A percentile compares a stretch with the other conserved stretches of the same genome.
phyloP scores from a whole-genome alignment of 352 stramenopile species.

The Globisporangium sylvaticum region DNA sequence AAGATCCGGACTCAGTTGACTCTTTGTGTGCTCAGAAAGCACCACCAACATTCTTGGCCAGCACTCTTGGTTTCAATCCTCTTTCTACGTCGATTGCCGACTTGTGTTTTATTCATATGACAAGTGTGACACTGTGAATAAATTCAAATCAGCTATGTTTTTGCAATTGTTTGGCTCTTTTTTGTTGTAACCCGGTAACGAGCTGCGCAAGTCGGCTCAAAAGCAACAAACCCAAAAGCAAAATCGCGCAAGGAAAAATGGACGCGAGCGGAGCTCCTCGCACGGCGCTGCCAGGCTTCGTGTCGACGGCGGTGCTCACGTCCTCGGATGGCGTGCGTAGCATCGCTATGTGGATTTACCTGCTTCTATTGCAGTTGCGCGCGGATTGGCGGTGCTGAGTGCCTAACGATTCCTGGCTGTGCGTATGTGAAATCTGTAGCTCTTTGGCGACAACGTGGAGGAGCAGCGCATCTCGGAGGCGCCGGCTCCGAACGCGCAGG shows the following conservation, averaged over 20 bases:
- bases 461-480: slow-evolving; percentile 75
- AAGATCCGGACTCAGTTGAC: background rate
- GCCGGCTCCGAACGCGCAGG: slow-evolving; percentile 35
- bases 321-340: slow-evolving; percentile 75
- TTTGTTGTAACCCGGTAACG: background rate
- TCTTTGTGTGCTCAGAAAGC: background rate
- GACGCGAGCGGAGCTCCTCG: slow-evolving; percentile 6
- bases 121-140: too few relatives aligned
- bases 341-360: background rate
- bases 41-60: background rate
- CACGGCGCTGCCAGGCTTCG: slow-evolving; percentile 53
- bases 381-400: background rate
- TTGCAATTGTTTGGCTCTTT: background rate
- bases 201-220: background rate
- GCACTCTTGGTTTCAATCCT: background rate
- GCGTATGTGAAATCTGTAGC: slow-evolving; percentile 28
- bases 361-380: background rate
- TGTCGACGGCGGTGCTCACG: slow-evolving; percentile 81
- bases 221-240: background rate
- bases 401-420: background rate
- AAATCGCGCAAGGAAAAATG: background rate
- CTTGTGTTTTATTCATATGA: too few relatives aligned
- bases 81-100: background rate
- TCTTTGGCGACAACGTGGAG: slow-evolving; percentile 86
- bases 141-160: too few relatives aligned